Evolutionary conservation across 257 asterid species (phyloP).

Genomic region (Phtheirospermum japonicum): DNA sequence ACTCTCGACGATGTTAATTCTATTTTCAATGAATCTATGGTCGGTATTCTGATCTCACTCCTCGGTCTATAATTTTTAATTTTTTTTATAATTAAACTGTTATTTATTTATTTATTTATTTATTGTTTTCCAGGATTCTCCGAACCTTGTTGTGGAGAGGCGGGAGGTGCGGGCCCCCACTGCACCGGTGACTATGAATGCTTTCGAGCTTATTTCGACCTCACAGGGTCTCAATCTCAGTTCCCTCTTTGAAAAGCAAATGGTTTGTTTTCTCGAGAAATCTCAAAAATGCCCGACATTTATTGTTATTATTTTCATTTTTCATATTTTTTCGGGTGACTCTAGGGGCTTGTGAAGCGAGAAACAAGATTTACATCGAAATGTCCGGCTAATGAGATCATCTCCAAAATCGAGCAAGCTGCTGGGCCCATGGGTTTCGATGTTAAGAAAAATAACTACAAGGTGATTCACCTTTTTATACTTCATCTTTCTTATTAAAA

Average conservation of each 20-base stretch:
- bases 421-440: conserved; percentile 75
- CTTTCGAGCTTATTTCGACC: conserved; percentile 92
- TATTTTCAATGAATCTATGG: conserved; percentile 59
- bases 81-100: neutral
- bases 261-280: conserved; percentile 40
- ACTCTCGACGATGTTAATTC: conserved; percentile 84
- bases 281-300: neutral
- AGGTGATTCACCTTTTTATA: conserved; percentile 33
- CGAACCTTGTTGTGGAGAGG: conserved; percentile 83
- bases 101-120: too few species aligned
- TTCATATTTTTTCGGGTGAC: neutral
- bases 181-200: conserved; percentile 83
- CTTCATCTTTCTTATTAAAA: neutral
- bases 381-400: conserved; percentile 63
- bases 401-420: conserved; percentile 70
- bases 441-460: conserved; percentile 68
- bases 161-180: conserved; percentile 56
- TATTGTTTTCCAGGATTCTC: conserved; percentile 47
- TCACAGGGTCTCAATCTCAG: conserved; percentile 95
- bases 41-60: conserved; percentile 31
- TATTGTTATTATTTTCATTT: neutral
- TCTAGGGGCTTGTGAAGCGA: conserved; percentile 67
- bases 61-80: neutral
- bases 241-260: conserved; percentile 86
- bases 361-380: conserved; percentile 82